Conservation (phyloP, 2,329 filamentous ascomycete genomes). For the Stachybotrys chlorohalonatus region DNA sequence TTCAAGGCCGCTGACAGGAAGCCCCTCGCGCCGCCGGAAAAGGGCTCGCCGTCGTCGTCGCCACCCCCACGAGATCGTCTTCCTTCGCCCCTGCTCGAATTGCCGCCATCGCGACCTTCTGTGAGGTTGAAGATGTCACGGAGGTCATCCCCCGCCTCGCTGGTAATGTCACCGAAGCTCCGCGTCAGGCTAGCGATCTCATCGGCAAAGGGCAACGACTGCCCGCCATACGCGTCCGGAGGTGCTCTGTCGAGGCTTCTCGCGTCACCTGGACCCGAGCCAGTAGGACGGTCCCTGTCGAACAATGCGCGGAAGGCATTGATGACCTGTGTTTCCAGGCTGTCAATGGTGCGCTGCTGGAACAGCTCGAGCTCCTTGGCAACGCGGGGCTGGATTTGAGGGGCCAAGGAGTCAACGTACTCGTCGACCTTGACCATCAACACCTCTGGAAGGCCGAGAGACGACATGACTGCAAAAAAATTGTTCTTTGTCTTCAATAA, state of each 20-base stretch:
- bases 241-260: constrained; percentile 21
- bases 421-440: constrained; percentile 34
- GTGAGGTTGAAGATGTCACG: constrained; percentile 34
- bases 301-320: constrained; percentile 36
- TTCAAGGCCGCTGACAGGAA: constrained; percentile 32
- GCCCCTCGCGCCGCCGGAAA: constrained; percentile 19
- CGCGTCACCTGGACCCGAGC: constrained; percentile 4
- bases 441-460: constrained; percentile 29
- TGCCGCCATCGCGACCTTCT: constrained; percentile 15
- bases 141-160: constrained; percentile 31
- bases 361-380: constrained; percentile 32
- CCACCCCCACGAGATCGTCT: constrained; percentile 16
- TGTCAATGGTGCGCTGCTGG: constrained; percentile 35
- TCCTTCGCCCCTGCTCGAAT: constrained; percentile 4
- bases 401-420: constrained; percentile 36
- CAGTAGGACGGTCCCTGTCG: constrained; percentile 24
- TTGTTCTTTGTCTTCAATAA: too few species aligned
- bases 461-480: constrained; percentile 18
- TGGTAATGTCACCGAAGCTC: constrained; percentile 28
- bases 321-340: constrained; percentile 32
- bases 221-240: constrained; percentile 30
- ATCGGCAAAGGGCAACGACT: constrained; percentile 34
- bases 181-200: constrained; percentile 32
- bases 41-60: constrained; percentile 7
- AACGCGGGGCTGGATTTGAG: constrained; percentile 37